phyloP scores from a whole-genome alignment of 2,329 filamentous ascomycete species.

The Neobulgaria alba region DNA sequence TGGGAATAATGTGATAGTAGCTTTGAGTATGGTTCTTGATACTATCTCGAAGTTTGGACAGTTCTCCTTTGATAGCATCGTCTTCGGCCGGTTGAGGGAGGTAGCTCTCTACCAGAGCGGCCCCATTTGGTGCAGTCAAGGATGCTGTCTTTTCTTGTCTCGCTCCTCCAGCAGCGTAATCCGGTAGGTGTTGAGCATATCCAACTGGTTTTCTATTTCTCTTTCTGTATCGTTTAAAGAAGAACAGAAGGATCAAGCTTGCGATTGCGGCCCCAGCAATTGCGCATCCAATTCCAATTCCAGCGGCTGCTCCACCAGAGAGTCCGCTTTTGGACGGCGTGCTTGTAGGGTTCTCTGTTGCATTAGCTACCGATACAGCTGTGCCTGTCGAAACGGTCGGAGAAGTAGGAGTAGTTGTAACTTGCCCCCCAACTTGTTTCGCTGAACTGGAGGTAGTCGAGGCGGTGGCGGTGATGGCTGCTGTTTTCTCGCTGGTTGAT shows the following conservation, averaged over 20 bases:
- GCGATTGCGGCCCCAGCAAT: conserved; percentile 25
- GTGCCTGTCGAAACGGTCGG: no score
- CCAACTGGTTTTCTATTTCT: neutral
- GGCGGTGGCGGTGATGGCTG: no score
- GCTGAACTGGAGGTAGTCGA: no score
- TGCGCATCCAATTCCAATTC: conserved; percentile 31
- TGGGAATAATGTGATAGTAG: conserved; percentile 8
- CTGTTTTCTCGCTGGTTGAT: no score
- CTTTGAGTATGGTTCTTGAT: conserved; percentile 17
- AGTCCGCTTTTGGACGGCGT: neutral
- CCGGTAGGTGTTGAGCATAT: neutral
- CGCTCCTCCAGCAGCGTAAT: neutral
- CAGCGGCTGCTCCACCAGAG: conserved; percentile 24
- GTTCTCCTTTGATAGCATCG: conserved; percentile 8
- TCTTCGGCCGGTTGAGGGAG: conserved; percentile 14
- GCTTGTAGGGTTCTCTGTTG: neutral
- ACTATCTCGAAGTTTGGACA: conserved; percentile 13
- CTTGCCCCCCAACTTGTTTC: no score
- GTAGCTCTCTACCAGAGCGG: neutral
- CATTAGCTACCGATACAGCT: neutral
- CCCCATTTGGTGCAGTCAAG: neutral
- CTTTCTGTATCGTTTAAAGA: conserved; percentile 5
- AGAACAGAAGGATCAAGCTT: conserved; percentile 4
- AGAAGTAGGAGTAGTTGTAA: no score
- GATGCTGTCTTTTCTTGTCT: conserved; percentile 4